phyloP scores from a whole-genome alignment of 345 rosid genomes.

The Citrus sinensis region DVS_A1.0 CM039167.1:11421001-11421500 shows the following conservation, averaged over 20 bases:
- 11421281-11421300: constrained; percentile 69
- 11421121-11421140: constrained; percentile 58
- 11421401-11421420: constrained; percentile 56
- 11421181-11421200: constrained; percentile 57
- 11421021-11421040: constrained; percentile 48
- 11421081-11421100: constrained; percentile 63
- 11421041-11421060: constrained; percentile 48
- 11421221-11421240: constrained; percentile 59
- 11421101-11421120: constrained; percentile 52
- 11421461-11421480: constrained; percentile 64
- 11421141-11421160: constrained; percentile 61
- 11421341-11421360: constrained; percentile 58
- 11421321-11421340: constrained; percentile 69
- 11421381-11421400: constrained; percentile 59
- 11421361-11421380: constrained; percentile 65
- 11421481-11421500: constrained; percentile 35
- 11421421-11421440: constrained; percentile 27
- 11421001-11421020: constrained; percentile 46
- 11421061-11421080: constrained; percentile 49
- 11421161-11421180: constrained; percentile 69
- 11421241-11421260: constrained; percentile 72
- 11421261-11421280: constrained; percentile 74
- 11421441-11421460: constrained; percentile 48
- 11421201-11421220: constrained; percentile 36
- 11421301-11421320: constrained; percentile 63